These are phyloP conservation scores for Diatrype stigma DNA, from an alignment of 2,329 filamentous ascomycete genomes.

Conservation along the genomic window DNA sequence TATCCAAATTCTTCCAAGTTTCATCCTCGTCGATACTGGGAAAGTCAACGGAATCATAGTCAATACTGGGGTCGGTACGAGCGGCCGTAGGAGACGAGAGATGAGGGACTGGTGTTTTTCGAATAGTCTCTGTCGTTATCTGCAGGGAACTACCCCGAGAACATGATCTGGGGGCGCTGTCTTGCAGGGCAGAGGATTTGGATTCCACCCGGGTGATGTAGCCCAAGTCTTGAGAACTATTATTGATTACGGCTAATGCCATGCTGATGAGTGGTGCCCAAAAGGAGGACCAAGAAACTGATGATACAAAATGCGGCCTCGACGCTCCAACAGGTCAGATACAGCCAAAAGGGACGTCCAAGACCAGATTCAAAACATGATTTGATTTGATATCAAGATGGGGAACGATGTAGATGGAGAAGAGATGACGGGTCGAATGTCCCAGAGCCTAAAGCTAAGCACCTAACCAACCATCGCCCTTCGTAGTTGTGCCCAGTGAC, in stretches of 20 bases:
- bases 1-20: conserved; percentile 35
- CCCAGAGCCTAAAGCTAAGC: conserved; percentile 5
- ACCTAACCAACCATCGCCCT: not conserved
- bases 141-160: conserved; percentile 35
- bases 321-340: conserved; percentile 37
- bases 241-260: conserved; percentile 17
- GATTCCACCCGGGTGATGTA: conserved; percentile 13
- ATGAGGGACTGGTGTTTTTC: conserved; percentile 29
- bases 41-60: conserved; percentile 31
- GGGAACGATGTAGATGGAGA: conserved; percentile 17
- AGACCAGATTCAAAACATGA: conserved; percentile 36
- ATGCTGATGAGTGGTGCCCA: conserved; percentile 18
- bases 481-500: not conserved
- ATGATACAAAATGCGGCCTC: conserved; percentile 35
- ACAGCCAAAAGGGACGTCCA: conserved; percentile 26
- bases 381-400: conserved; percentile 31
- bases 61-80: conserved; percentile 21
- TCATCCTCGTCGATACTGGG: conserved; percentile 27
- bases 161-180: conserved; percentile 26
- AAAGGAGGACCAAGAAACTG: conserved; percentile 28
- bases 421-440: conserved; percentile 8
- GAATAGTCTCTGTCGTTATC: conserved; percentile 34
- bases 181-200: conserved; percentile 8
- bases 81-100: conserved; percentile 23
- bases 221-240: conserved; percentile 1